phyloP scores from a whole-genome alignment of 75 land plant species.

The Cupressus sempervirens region DNA sequence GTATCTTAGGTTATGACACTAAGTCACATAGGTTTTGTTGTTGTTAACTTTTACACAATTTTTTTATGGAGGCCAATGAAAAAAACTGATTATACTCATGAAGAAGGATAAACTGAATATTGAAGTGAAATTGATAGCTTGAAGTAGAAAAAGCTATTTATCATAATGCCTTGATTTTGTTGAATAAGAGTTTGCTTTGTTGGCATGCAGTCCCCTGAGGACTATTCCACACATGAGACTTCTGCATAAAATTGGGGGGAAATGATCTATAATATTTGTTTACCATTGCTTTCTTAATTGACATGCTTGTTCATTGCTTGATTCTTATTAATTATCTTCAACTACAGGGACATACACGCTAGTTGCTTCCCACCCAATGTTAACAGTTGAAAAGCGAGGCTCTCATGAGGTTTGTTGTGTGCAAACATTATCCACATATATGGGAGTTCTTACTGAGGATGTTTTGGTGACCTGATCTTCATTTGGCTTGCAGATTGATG shows the following conservation, averaged over 20 bases:
- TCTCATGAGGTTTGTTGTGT: constrained; percentile 57
- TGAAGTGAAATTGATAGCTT: not conserved
- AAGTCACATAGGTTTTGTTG: no score
- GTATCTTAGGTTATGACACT: no score
- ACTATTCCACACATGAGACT: not conserved
- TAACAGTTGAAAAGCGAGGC: constrained; percentile 57
- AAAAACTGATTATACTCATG: not conserved
- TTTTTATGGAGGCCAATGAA: no score
- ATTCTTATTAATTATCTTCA: not conserved
- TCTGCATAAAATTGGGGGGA: not conserved
- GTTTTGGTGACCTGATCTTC: not conserved
- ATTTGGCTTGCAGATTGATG: constrained; percentile 47
- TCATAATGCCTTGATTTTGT: not conserved
- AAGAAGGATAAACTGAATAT: not conserved
- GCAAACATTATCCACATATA: not conserved
- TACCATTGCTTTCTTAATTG: not conserved
- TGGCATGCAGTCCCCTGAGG: not conserved
- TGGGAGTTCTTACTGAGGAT: no score
- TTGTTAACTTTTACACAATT: no score
- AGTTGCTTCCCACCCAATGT: constrained; percentile 65
- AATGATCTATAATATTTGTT: not conserved
- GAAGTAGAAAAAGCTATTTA: not conserved
- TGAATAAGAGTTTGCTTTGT: not conserved
- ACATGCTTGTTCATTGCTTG: not conserved
- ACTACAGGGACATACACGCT: constrained; percentile 68